These are phyloP conservation scores for Kodamaea arcana DNA, from an alignment of 1,139 yeast species.

Conservation along the genomic window DNA sequence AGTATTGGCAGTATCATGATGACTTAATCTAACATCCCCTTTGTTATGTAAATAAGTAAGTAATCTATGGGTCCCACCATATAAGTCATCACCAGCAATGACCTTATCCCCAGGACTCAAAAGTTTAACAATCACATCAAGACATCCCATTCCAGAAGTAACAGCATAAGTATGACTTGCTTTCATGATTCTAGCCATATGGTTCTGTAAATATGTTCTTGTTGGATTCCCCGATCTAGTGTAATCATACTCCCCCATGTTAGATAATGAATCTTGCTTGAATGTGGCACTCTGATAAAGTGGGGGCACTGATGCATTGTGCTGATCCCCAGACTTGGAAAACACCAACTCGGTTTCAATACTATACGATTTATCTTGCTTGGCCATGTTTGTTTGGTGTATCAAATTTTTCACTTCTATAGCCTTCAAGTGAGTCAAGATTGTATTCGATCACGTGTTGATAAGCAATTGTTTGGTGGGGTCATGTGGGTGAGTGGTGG, in stretches of 20 bases:
- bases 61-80: constrained; percentile 88
- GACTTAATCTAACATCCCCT: constrained; percentile 67
- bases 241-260: constrained; percentile 85
- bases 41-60: constrained; percentile 66
- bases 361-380: constrained; percentile 32
- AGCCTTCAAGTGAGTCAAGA: not conserved
- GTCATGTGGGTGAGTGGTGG: not conserved
- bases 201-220: constrained; percentile 72
- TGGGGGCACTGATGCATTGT: constrained; percentile 82
- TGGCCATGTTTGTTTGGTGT: constrained; percentile 3
- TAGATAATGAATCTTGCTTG: constrained; percentile 70
- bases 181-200: constrained; percentile 70
- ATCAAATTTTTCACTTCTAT: not conserved
- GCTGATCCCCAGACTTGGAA: constrained; percentile 63
- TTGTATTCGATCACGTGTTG: not conserved
- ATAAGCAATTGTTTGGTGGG: not conserved
- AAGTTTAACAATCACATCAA: constrained; percentile 75
- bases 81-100: constrained; percentile 88
- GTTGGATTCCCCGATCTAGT: constrained; percentile 96
- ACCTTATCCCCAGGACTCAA: constrained; percentile 78
- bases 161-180: constrained; percentile 76
- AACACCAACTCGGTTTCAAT: constrained; percentile 76
- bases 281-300: constrained; percentile 91
- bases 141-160: constrained; percentile 88
- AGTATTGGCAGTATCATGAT: constrained; percentile 77